A percentile compares a stretch with the other conserved stretches of the same genome.
Conservation (phyloP, 352 stramenopile species). For the Pythium oligandrum region DNA sequence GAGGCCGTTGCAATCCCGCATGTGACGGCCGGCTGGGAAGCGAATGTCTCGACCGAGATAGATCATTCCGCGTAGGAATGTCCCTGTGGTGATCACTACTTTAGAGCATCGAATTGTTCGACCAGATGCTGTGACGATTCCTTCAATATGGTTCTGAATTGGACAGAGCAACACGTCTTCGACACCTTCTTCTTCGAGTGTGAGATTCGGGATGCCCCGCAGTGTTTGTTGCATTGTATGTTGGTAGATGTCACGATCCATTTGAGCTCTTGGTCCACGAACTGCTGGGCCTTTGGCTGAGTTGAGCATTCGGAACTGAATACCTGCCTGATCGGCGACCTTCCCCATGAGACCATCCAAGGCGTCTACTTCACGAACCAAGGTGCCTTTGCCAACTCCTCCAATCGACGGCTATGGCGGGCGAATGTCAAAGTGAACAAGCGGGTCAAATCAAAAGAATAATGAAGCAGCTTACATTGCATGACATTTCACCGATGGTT, state of each 20-base stretch:
- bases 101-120: slow-evolving; percentile 41
- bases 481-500: slow-evolving; percentile 97
- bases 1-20: slow-evolving; percentile 74
- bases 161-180: slow-evolving; percentile 92
- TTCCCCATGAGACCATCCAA: slow-evolving; percentile 97
- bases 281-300: slow-evolving; percentile 89
- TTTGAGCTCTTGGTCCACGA: slow-evolving; percentile 91
- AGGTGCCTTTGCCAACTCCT: slow-evolving; percentile 97
- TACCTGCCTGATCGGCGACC: slow-evolving; percentile 92
- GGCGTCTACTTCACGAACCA: slow-evolving; percentile 98
- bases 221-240: slow-evolving; percentile 90
- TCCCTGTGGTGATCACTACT: slow-evolving; percentile 97
- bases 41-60: slow-evolving; percentile 91
- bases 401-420: slow-evolving; percentile 91
- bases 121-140: slow-evolving; percentile 58
- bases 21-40: slow-evolving; percentile 92
- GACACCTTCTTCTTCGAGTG: slow-evolving; percentile 92
- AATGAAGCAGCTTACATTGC: slow-evolving; percentile 85
- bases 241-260: slow-evolving; percentile 98
- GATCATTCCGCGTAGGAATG: slow-evolving; percentile 95
- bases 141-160: slow-evolving; percentile 51
- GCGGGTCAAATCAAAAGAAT: background rate
- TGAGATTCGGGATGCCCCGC: slow-evolving; percentile 78
- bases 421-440: slow-evolving; percentile 5
- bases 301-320: slow-evolving; percentile 98